Conservation (phyloP, 495 filamentous ascomycete species). For the Baudoinia panamericana region DNA sequence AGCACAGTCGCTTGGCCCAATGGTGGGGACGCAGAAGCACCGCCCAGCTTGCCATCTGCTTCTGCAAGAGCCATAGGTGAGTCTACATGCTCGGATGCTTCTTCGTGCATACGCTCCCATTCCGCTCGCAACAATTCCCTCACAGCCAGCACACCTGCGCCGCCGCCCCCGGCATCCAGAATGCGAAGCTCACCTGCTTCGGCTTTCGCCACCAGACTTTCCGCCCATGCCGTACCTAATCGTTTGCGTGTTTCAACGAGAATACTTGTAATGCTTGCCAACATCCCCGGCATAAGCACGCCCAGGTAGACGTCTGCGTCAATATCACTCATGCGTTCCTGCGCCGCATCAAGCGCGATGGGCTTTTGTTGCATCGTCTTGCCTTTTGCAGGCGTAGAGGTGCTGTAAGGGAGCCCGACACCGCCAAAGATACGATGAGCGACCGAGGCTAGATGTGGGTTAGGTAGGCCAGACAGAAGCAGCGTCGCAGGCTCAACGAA, state of each 20-base stretch:
- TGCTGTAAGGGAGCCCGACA: slow-evolving; percentile 55
- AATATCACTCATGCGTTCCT: slow-evolving; percentile 65
- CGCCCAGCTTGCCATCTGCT: slow-evolving; percentile 25
- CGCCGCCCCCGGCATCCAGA: slow-evolving; percentile 74
- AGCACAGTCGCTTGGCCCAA: slow-evolving; percentile 50
- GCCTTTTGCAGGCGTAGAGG: slow-evolving; percentile 40
- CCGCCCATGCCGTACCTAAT: slow-evolving; percentile 68
- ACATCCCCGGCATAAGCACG: slow-evolving; percentile 65
- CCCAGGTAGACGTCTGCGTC: slow-evolving; percentile 77
- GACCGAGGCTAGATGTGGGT: slow-evolving; percentile 57
- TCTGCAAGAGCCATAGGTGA: slow-evolving; percentile 12
- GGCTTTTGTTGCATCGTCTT: slow-evolving; percentile 48
- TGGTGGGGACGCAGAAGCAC: slow-evolving; percentile 32
- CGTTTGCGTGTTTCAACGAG: slow-evolving; percentile 77
- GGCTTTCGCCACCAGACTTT: slow-evolving; percentile 46
- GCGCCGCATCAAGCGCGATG: slow-evolving; percentile 55
- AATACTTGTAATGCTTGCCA: slow-evolving; percentile 57
- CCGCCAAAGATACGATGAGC: slow-evolving; percentile 66
- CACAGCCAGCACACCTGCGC: slow-evolving; percentile 77
- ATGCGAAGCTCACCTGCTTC: slow-evolving; percentile 53
- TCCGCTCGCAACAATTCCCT: slow-evolving; percentile 68
- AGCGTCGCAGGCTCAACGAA: slow-evolving; percentile 54
- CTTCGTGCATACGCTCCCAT: slow-evolving; percentile 51
- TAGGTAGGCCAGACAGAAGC: slow-evolving; percentile 51
- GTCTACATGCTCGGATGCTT: slow-evolving; percentile 23